A percentile compares a stretch with the other conserved stretches of the same genome.
These are phyloP conservation scores for Xerocomus cyaneibrunnescens DNA, from an alignment of 1,284 basidiomycete species.

Conservation along the genomic window DNA sequence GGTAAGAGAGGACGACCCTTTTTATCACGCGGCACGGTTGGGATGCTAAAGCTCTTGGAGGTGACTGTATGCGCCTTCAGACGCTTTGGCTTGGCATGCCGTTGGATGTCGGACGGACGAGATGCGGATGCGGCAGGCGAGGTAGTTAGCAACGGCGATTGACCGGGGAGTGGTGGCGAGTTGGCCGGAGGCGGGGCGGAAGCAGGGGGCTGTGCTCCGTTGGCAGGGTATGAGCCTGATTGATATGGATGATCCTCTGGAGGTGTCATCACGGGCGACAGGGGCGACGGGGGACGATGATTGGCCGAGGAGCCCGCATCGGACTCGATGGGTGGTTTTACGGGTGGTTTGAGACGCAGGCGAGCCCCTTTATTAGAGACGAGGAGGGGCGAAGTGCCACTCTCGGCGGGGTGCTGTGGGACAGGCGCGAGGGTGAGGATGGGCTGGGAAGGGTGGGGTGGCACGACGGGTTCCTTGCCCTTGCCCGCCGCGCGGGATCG, in stretches of 20 bases:
- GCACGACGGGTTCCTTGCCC: constrained; percentile 40
- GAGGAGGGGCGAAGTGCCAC: constrained; percentile 23
- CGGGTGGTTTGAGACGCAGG: constrained; percentile 41
- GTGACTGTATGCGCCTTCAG: constrained; percentile 77
- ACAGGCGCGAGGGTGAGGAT: constrained; percentile 23
- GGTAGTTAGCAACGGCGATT: constrained; percentile 19
- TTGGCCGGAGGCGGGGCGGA: constrained; percentile 13
- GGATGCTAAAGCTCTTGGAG: constrained; percentile 70
- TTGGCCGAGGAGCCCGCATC: constrained; percentile 18
- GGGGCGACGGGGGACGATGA: constrained; percentile 28
- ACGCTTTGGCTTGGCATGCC: constrained; percentile 63
- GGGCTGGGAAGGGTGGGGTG: constrained; percentile 21
- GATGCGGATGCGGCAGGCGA: constrained; percentile 29
- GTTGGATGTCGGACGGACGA: constrained; percentile 43
- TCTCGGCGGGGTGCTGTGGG: constrained; percentile 20
- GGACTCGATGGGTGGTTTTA: constrained; percentile 23
- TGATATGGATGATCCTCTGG: constrained; percentile 31
- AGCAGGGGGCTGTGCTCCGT: constrained; percentile 20
- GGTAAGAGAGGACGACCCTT: constrained; percentile 66
- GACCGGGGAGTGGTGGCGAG: constrained; percentile 25
- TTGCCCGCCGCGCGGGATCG: constrained; percentile 33
- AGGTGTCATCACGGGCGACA: constrained; percentile 33
- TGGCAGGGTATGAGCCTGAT: constrained; percentile 20
- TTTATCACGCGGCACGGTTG: constrained; percentile 70
- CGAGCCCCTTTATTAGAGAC: constrained; percentile 46